Base-by-base conservation (phyloP, 2,329 filamentous ascomycete species). In the Fusarium pseudonygamai region DNA sequence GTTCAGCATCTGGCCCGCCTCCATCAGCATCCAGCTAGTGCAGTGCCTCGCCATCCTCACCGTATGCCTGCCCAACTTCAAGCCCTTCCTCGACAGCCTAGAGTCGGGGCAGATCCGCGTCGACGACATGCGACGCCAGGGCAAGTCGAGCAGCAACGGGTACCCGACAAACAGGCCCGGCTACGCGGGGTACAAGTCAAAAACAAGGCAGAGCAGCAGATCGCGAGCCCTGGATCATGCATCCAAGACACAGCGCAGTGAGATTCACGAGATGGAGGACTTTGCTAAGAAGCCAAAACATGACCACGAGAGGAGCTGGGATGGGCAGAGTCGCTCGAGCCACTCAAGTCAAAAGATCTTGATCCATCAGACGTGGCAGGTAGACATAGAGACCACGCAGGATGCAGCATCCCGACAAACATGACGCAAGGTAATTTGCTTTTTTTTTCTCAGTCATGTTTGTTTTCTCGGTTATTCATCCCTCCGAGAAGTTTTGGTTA, bases 51-150 rank as follows among this genome's bases (percentile, higher is more conserved):
- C 75, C 32, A 77, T 79, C 34, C 60, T 79, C 18, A 77, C 76
- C 12, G 74, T 74, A 12, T 79, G 78, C 53, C 50, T 78, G 11
- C 78, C 78, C 37, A 78, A 78, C 55, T 78, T 79, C 37, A 79
- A 79, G 36, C 78, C 77, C 1, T 79, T 79, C 50, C 75, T 79
- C 30, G 77, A 79, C 49, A 79, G 76, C 26, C 55, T 79, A 0
- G 74, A 79, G 30, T 79, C 78, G 0, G 78, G 78, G 0, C 78
- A 79, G 46, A 79, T 78, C n/a, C 77, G 75, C 3, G 64, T 78
- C 49, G 78, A 79, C 43, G 78, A 79, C 28, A n/a, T 78, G 15
- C 67, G 78, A 6, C 65, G 78, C 24, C 74, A 79, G 32, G 77
- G 76, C 40, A 78, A 79, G 53, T 74, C 64, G 4, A 75, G 73